These are phyloP conservation scores for Areca catechu DNA, from an alignment of 176 grass and related monocot genomes.

Conservation along the genomic window DNA sequence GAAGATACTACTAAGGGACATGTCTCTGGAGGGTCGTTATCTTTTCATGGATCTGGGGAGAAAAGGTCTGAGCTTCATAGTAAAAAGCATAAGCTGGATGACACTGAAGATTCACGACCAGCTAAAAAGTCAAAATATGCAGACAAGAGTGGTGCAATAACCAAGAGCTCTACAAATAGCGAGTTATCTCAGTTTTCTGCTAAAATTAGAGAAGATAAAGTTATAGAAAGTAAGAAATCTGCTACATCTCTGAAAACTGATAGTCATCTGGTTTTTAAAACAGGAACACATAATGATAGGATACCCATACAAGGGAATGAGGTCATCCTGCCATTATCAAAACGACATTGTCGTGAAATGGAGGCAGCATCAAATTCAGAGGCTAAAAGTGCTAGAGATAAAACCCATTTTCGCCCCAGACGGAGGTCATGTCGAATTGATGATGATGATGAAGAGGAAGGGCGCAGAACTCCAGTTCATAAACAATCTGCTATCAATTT, in stretches of 20 bases:
- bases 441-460: constrained; percentile 55
- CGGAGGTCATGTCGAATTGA: constrained; percentile 57
- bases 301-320: constrained; percentile 14
- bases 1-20: constrained; percentile 24
- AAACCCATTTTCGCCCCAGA: constrained; percentile 22
- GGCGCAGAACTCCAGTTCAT: constrained; percentile 54
- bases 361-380: constrained; percentile 19
- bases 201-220: constrained; percentile 18
- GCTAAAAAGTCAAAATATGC: constrained; percentile 40
- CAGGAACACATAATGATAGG: constrained; percentile 16
- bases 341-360: constrained; percentile 23
- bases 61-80: constrained; percentile 27
- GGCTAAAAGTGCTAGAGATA: constrained; percentile 24
- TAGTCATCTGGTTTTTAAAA: constrained; percentile 18
- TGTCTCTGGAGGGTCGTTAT: constrained; percentile 26
- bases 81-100: constrained; percentile 29
- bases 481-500: constrained; percentile 40
- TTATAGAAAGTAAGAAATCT: constrained; percentile 32
- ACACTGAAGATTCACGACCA: constrained; percentile 26
- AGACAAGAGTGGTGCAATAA: constrained; percentile 24
- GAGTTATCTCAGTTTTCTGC: constrained; percentile 11
- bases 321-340: constrained; percentile 23
- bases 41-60: constrained; percentile 26
- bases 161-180: constrained; percentile 22
- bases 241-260: constrained; percentile 14